Evolutionary conservation across 352 stramenopile species (phyloP), one percentile per base, ranked within the genome.

Genomic region (Globisporangium uncinulatum): DNA sequence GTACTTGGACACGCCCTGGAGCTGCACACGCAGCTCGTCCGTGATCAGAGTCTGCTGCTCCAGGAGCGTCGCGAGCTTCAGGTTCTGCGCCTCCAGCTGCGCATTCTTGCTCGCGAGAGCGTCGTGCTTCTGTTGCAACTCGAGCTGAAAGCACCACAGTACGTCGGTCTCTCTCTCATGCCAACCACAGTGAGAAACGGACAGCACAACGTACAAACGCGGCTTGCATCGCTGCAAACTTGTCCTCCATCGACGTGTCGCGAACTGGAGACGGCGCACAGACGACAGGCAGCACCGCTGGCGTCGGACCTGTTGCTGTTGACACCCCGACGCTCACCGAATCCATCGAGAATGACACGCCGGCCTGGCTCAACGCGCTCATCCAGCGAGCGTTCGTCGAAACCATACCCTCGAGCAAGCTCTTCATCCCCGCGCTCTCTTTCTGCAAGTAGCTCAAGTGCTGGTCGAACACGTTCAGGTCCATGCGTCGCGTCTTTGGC

Each of bases 301-400:
- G 29, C 15, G 47, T 29, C 24, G 24, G 24, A 4, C 24, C 24
- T 29, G 24, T 29, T 29, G 24, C 24, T 29, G 24, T 29, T 9
- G 20, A 15, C 11, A 32, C 21, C 15, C 11, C 45, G 9, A 14
- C 29, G 15, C 13, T 24, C 2, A 15, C 29, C 20, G 13, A 9
- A 13, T 58, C 49, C 6, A 67, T 71, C 59, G 61, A 42, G 51
- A 60, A 66, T 53, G 56, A 50, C 47, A 51, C 51, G 24, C 56
- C 44, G 39, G 62, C 15, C 53, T 70, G 29, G 67, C 65, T 4
- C 86, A 58, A 63, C 42, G 79, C 68, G 54, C 79, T 72, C 50
- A 90, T 87, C 78, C 78, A 90, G 20, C 84, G 76, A 19, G 78
- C 67, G 59, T 90, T 90, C 24, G 76, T 87, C 24, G 70, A 77